Conservation (phyloP, 2,329 filamentous ascomycete species). For the Fulvia fulva region DNA sequence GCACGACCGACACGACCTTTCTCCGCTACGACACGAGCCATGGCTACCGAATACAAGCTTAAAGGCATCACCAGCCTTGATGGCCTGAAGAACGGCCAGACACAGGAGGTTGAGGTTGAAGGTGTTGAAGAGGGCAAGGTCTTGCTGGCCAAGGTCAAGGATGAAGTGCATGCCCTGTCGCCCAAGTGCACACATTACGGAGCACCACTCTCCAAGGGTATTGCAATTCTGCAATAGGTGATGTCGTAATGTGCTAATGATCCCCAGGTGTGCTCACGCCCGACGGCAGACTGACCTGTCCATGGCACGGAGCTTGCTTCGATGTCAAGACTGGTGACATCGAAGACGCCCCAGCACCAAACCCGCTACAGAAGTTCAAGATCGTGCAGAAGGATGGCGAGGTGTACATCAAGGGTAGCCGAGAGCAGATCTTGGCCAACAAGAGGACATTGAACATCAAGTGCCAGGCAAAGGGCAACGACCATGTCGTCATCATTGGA, state of each 20-base stretch:
- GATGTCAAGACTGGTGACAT: conserved; percentile 85
- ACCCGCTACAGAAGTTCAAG: conserved; percentile 79
- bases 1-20: conserved; percentile 11
- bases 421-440: conserved; percentile 71
- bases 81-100: conserved; percentile 68
- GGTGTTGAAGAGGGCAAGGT: conserved; percentile 84
- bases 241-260: neutral
- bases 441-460: conserved; percentile 70
- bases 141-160: conserved; percentile 73
- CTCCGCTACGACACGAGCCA: conserved; percentile 29
- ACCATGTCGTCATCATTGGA: conserved; percentile 79
- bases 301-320: conserved; percentile 95
- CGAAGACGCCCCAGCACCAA: conserved; percentile 87
- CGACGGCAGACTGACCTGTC: conserved; percentile 81
- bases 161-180: conserved; percentile 73
- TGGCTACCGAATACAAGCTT: conserved; percentile 55
- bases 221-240: neutral
- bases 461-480: conserved; percentile 55
- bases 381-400: conserved; percentile 75
- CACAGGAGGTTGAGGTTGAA: conserved; percentile 85
- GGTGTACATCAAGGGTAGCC: conserved; percentile 79
- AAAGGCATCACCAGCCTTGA: conserved; percentile 72
- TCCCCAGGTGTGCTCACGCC: conserved; percentile 61
- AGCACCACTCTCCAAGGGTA: conserved; percentile 77
- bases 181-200: conserved; percentile 89